Evolutionary conservation across 2,329 filamentous ascomycete genomes (phyloP).

Genomic region (Verticillium albo-atrum): DNA sequence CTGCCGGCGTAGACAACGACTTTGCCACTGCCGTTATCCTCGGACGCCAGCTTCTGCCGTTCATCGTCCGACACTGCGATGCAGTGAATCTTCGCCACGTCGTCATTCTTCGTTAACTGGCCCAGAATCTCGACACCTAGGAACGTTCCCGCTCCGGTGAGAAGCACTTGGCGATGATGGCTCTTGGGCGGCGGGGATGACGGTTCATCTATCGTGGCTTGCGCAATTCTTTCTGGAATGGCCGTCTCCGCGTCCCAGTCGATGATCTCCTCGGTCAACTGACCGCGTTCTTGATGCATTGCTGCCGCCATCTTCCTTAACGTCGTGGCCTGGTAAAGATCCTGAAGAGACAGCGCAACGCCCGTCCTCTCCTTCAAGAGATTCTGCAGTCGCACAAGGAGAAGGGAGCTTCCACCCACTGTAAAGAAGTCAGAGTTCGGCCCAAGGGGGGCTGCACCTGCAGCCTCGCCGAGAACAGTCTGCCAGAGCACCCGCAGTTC

Average conservation of each 20-base stretch:
- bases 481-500: conserved; percentile 11
- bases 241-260: conserved; percentile 35
- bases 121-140: conserved; percentile 12
- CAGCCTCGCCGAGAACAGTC: conserved; percentile 9
- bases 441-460: neutral
- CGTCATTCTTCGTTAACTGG: conserved; percentile 1
- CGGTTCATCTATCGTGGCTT: neutral
- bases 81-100: conserved; percentile 9
- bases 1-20: conserved; percentile 5
- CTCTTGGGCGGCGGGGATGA: neutral
- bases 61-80: conserved; percentile 8
- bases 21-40: conserved; percentile 1
- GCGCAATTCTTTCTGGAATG: neutral
- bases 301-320: conserved; percentile 27
- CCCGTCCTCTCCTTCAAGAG: conserved; percentile 22
- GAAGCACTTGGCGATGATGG: conserved; percentile 4
- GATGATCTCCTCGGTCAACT: conserved; percentile 14
- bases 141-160: conserved; percentile 12
- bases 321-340: conserved; percentile 29
- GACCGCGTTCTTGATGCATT: conserved; percentile 13
- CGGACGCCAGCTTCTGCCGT: neutral
- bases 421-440: conserved; percentile 28
- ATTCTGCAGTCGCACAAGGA: conserved; percentile 25
- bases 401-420: conserved; percentile 29
- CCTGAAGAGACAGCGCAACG: conserved; percentile 17